Evolutionary conservation across 768 basidiomycete species (phyloP).

Genomic region (Amanita jacksonii): DNA sequence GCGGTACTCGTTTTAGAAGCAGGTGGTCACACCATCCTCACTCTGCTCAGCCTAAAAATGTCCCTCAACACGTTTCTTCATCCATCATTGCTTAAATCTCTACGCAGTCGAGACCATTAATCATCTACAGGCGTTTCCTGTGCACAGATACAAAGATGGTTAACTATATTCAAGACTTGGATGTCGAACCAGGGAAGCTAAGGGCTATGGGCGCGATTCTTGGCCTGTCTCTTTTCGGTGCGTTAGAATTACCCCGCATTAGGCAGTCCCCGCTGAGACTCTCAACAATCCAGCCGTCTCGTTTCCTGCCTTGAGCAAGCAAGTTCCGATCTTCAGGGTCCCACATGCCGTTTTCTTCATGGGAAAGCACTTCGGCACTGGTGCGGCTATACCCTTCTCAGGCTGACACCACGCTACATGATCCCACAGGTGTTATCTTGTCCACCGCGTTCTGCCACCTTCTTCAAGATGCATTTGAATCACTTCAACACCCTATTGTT

Average conservation of each 20-base stretch:
- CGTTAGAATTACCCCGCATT: conserved; percentile 8
- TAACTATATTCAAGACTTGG: background rate
- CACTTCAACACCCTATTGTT: conserved; percentile 38
- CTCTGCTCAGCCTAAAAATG: too few species aligned
- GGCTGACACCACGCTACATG: background rate
- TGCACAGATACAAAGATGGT: too few species aligned
- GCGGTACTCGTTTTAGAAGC: background rate
- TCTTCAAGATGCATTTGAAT: conserved; percentile 65
- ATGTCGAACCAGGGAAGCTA: background rate
- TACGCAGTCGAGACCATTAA: too few species aligned
- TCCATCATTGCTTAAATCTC: background rate
- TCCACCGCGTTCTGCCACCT: conserved; percentile 80
- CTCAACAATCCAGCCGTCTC: conserved; percentile 42
- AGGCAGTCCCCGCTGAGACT: background rate
- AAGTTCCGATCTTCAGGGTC: conserved; percentile 42
- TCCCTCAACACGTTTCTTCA: background rate
- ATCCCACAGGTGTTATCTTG: conserved; percentile 56
- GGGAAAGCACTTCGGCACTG: conserved; percentile 84
- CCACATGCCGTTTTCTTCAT: conserved; percentile 68
- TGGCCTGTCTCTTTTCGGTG: conserved; percentile 55
- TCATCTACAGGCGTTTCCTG: too few species aligned
- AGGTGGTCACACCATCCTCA: background rate
- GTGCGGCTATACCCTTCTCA: conserved; percentile 19
- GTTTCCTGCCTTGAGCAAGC: conserved; percentile 58
- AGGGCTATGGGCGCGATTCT: conserved; percentile 45